These are phyloP conservation scores for Penicillium digitatum DNA, from an alignment of 2,329 filamentous ascomycete genomes.

Conservation along the genomic window DNA sequence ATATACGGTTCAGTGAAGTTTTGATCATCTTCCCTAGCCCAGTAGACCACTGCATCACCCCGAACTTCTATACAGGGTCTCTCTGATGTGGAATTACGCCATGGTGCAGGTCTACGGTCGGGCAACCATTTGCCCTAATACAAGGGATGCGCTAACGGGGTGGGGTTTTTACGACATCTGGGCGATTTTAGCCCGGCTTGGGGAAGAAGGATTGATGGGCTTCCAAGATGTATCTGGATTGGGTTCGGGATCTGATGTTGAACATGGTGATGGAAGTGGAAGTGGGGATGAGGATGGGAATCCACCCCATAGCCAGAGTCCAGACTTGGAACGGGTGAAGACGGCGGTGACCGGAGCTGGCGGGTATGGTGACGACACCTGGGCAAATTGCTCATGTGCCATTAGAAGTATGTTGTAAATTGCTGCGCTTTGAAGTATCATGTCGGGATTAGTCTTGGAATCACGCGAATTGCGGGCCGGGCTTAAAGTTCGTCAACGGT, in stretches of 20 bases:
- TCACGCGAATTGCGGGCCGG: constrained; percentile 18
- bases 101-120: constrained; percentile 44
- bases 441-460: constrained; percentile 17
- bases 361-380: neutral
- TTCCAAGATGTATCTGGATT: neutral
- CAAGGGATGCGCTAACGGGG: neutral
- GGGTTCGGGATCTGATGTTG: neutral
- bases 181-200: constrained; percentile 13
- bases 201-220: constrained; percentile 17
- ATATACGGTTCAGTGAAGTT: constrained; percentile 8
- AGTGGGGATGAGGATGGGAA: neutral
- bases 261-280: neutral
- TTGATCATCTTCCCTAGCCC: constrained; percentile 22
- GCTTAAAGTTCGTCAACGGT: constrained; percentile 23
- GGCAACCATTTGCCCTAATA: constrained; percentile 11
- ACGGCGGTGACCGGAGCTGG: neutral
- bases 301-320: neutral
- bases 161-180: constrained; percentile 13
- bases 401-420: constrained; percentile 18
- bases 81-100: constrained; percentile 68
- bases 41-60: constrained; percentile 30
- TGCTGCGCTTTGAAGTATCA: constrained; percentile 18
- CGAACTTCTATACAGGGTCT: constrained; percentile 66
- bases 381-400: constrained; percentile 21
- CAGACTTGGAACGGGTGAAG: neutral